Base-by-base conservation (phyloP, 495 filamentous ascomycete species). In the Hypoxylon perforatum region DNA sequence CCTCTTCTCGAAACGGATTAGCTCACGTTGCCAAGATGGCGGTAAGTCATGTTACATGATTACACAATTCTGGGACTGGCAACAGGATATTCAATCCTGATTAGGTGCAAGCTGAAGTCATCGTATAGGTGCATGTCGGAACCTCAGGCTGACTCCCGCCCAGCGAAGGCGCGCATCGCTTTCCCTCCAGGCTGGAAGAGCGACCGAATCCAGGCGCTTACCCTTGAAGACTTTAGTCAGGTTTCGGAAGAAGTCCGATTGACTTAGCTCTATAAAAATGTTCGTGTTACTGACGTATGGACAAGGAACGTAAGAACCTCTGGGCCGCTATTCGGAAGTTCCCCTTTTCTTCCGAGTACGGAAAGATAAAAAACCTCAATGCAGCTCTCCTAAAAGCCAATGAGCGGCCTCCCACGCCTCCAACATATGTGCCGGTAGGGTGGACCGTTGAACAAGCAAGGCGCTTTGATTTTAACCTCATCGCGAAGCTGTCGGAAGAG, bases 241-340 rank as follows among this genome's bases (percentile, higher is more conserved):
- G 15, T 54, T 17, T 36, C 36, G 30, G 36, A 42, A 54, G 51
- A 54, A 28, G 51, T 54, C 17, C 21, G 36, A 42, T 12, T 21
- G 5, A n/a, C 21, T 17, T 22, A 5, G 5, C 10, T 7, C 15
- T 28, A 3, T 4, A 22, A 4, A 15, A 15, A 7, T 22, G 23
- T 17, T 54, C 25, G 18, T 14, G 3, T 17, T 4, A 1, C 51
- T 42, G 7, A 42, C 36, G 4, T 8, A 11, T 18, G 3, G 12
- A 28, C 5, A 54, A 42, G 36, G 21, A 54, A 42, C 36, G 36
- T 8, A 23, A 42, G 14, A 17, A 4, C 19, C 22, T 54, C 21
- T 25, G 8, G 51, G 36, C 11, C 35, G 36, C 51, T 25, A 36
- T 42, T 42, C 51, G 51, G 9, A 42, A 42, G 10, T 42, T 42